Evolutionary conservation across 768 basidiomycete species (phyloP), one percentile per base, ranked within the genome.

Genomic region (Agrocybe praecox): DNA sequence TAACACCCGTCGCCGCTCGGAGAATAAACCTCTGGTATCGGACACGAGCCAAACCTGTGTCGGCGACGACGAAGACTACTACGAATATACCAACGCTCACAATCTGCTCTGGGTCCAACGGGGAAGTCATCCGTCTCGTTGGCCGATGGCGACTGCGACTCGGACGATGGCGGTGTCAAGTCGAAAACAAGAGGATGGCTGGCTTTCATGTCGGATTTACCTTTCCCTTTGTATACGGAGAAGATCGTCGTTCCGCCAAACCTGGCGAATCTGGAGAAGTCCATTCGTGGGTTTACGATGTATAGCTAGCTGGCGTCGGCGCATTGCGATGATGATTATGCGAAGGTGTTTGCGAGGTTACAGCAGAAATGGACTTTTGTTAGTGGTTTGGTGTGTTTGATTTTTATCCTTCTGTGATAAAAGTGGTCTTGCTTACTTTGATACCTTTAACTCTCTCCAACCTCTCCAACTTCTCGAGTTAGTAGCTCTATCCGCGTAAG

Each of bases 341-440:
- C 88, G 45, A 68, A 68, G 12, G 65, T 88, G 2, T 74, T 84
- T 46, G 57, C 56, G 2, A 69, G 82, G 40, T 61, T 89, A 21
- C 74, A 81, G 59, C 72, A 72, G 23, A 88, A 90, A 61, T 90
- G 89, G 89, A 81, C 80, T 6, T 85, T 81, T 45, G 73, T 83
- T 15, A 87, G 85, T n/a, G 85, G 80, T 33, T 72, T 85, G 65
- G 83, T 88, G 57, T 61, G 83, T 74, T 21, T 22, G 26, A n/a
- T 12, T 1, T 19, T 42, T 23, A 19, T n/a, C 12, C 6, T 22
- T 49, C 22, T 14, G n/a, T n/a, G n/a, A n/a, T n/a, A n/a, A n/a
- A n/a, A n/a, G n/a, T n/a, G n/a, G n/a, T n/a, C n/a, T n/a, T n/a
- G n/a, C n/a, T n/a, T n/a, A n/a, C n/a, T n/a, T n/a, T n/a, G n/a